These are phyloP conservation scores for Xylaria sp. DNA, from an alignment of 2,329 filamentous ascomycete species.

Conservation along the genomic window DNA sequence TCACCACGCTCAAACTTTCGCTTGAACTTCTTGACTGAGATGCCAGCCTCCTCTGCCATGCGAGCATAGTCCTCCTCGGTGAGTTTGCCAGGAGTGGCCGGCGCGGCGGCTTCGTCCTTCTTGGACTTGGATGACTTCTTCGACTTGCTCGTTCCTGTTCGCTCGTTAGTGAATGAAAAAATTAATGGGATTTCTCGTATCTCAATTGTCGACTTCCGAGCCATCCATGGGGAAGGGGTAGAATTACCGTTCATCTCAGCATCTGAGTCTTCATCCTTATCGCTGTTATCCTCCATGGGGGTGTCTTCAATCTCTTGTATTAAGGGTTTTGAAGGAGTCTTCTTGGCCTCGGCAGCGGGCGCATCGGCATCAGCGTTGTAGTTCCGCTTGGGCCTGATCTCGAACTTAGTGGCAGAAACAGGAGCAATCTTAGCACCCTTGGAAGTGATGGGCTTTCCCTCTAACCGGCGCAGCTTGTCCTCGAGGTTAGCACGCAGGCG, in stretches of 20 bases:
- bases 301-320: conserved; percentile 38
- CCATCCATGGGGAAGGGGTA: conserved; percentile 27
- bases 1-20: conserved; percentile 72
- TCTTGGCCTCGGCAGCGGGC: conserved; percentile 46
- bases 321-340: conserved; percentile 36
- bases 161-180: conserved; percentile 25
- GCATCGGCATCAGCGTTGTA: conserved; percentile 96
- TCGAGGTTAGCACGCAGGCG: conserved; percentile 67
- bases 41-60: conserved; percentile 59
- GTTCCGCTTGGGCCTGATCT: conserved; percentile 85
- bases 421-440: conserved; percentile 71
- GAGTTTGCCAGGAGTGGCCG: conserved; percentile 34
- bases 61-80: conserved; percentile 53
- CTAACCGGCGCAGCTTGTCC: conserved; percentile 68
- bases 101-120: conserved; percentile 32
- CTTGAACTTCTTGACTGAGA: conserved; percentile 72
- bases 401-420: conserved; percentile 71
- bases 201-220: conserved; percentile 17
- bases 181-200: conserved; percentile 19
- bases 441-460: conserved; percentile 82
- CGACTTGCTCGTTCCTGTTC: conserved; percentile 35
- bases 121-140: conserved; percentile 39
- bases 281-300: conserved; percentile 39
- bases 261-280: conserved; percentile 40
- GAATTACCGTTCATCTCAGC: conserved; percentile 18